These are phyloP conservation scores for Calonectria henricotiae DNA, from an alignment of 2,329 filamentous ascomycete genomes.

Conservation along the genomic window DNA sequence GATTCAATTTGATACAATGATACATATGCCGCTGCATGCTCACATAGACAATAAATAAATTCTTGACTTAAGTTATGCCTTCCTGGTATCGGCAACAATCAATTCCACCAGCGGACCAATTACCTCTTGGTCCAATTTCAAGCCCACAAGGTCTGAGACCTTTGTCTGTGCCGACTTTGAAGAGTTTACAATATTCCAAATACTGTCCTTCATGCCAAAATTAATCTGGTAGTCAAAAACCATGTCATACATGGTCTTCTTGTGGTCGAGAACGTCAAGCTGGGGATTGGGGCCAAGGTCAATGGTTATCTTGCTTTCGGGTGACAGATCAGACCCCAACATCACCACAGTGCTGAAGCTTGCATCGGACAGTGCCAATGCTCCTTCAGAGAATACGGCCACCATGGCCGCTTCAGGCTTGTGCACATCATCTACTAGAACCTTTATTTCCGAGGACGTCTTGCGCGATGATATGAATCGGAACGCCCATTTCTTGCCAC, in stretches of 20 bases:
- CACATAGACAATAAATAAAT: not conserved
- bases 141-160: not conserved
- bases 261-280: constrained; percentile 18
- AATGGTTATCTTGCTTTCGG: constrained; percentile 17
- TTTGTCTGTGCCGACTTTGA: not conserved
- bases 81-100: constrained; percentile 23
- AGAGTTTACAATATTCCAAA: constrained; percentile 19
- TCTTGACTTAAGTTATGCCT: not conserved
- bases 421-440: constrained; percentile 8
- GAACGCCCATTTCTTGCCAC: constrained; percentile 26
- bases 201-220: constrained; percentile 27
- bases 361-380: not conserved
- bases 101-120: constrained; percentile 26
- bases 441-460: not conserved
- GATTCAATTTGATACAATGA: too few relatives aligned
- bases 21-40: too few relatives aligned
- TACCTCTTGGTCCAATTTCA: constrained; percentile 13
- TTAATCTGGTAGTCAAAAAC: constrained; percentile 29
- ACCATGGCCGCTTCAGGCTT: constrained; percentile 17
- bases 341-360: constrained; percentile 15
- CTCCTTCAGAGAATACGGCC: constrained; percentile 15
- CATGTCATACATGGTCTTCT: constrained; percentile 11
- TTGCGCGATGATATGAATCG: constrained; percentile 24
- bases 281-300: constrained; percentile 26
- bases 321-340: not conserved